phyloP scores from a whole-genome alignment of 805 yeast genomes.

The Kuraishia borneana region DNA sequence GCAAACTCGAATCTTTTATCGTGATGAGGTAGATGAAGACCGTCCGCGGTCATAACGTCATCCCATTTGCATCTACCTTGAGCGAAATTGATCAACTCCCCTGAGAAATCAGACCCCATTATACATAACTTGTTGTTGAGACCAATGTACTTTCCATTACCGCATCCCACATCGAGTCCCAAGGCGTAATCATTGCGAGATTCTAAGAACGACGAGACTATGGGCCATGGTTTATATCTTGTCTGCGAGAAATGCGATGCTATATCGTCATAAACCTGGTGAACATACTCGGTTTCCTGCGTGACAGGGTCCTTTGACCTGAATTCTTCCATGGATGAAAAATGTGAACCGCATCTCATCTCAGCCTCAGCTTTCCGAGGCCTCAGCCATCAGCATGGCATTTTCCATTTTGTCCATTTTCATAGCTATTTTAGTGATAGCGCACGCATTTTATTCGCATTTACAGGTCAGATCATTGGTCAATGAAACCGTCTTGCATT shows the following conservation, averaged over 20 bases:
- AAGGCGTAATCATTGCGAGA: slow-evolving; percentile 40
- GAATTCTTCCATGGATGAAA: too few species aligned
- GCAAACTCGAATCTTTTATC: slow-evolving; percentile 58
- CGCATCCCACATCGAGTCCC: slow-evolving; percentile 95
- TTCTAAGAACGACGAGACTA: slow-evolving; percentile 62
- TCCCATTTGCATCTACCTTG: slow-evolving; percentile 20
- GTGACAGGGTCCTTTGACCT: slow-evolving; percentile 40
- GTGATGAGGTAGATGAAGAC: slow-evolving; percentile 51
- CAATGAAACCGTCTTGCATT: too few species aligned
- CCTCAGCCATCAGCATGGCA: neutral
- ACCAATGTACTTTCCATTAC: slow-evolving; percentile 85
- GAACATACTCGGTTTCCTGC: slow-evolving; percentile 75
- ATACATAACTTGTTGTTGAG: slow-evolving; percentile 60
- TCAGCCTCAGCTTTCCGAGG: too few species aligned
- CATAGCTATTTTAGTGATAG: too few species aligned
- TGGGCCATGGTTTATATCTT: slow-evolving; percentile 96
- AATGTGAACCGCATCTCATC: too few species aligned
- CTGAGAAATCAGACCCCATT: slow-evolving; percentile 67
- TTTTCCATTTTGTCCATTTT: neutral
- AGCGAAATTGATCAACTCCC: slow-evolving; percentile 60
- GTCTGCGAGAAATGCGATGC: slow-evolving; percentile 92
- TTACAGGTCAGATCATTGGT: too few species aligned
- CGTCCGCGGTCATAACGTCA: slow-evolving; percentile 75
- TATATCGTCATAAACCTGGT: slow-evolving; percentile 85
- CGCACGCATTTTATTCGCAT: too few species aligned